Base-by-base conservation (phyloP, 2,329 filamentous ascomycete genomes). In the Verticillium isaacii region DNA sequence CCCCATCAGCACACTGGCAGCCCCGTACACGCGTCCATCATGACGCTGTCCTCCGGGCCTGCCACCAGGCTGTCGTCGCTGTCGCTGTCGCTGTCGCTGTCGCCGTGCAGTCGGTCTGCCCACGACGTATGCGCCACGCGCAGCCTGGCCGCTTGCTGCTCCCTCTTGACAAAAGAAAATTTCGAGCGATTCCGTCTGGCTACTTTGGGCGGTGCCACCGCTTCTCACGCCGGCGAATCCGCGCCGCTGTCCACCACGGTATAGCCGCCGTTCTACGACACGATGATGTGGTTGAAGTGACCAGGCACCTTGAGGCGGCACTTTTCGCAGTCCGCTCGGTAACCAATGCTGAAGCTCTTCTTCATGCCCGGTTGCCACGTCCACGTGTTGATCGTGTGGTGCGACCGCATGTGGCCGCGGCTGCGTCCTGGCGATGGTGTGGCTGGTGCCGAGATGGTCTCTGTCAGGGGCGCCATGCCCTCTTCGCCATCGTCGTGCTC, bases 261-360 rank as follows among this genome's bases (percentile, higher is more conserved):
- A 56, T 32, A 17, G 5, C 54, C 54, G 9, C 25, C 57, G 29
- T 69, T 65, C 79, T 85, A 87, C 57, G 84, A 85, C 68, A 87
- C 82, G 65, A 92, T 86, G 63, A 93, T 91, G 74, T 93, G 90
- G 70, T 90, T 92, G 71, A 92, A 93, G 72, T 93, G 90, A 1
- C 90, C 90, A 0, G 90, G 90, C 8, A 92, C 88, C 71, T 88
- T 90, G 71, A 85, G 81, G 55, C 83, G 83, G 75, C 90, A 93
- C 74, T 92, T 92, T 64, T 92, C 89, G 71, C 90, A 93, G 73
- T 92, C 90, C 14, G 87, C 83, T 65, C 90, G 81, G 76, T 89
- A 93, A 58, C 90, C 90, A 85, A 93, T 92, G 68, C 89, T 90
- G 72, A 93, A 89, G 64, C 83, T 86, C 72, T 85, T 85, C 75